phyloP scores from a whole-genome alignment of 2,329 filamentous ascomycete genomes.

The Cercospora citrullina region DNA sequence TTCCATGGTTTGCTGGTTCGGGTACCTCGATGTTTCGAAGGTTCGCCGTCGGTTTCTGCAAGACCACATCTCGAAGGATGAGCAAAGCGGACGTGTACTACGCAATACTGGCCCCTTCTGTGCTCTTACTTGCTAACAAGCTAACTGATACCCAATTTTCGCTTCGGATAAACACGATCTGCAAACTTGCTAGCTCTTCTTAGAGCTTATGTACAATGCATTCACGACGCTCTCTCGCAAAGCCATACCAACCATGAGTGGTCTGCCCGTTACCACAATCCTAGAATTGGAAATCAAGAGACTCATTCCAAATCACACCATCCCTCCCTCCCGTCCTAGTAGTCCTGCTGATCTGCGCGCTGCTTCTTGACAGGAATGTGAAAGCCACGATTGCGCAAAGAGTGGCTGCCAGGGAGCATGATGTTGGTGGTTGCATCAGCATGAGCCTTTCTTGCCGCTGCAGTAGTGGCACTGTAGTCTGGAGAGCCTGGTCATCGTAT shows the following conservation, averaged over 20 bases:
- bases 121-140: background rate
- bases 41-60: background rate
- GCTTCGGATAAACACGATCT: background rate
- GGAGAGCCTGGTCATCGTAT: background rate
- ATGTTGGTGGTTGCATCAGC: background rate
- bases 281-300: background rate
- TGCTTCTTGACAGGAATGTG: background rate
- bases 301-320: background rate
- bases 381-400: background rate
- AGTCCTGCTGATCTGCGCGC: background rate
- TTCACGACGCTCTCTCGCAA: background rate
- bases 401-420: background rate
- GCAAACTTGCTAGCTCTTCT: background rate
- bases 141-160: background rate
- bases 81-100: background rate
- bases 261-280: background rate
- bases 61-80: background rate
- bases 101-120: background rate
- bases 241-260: background rate
- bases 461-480: background rate
- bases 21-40: background rate
- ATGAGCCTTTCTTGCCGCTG: background rate
- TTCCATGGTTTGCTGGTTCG: background rate
- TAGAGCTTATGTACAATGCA: background rate
- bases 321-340: background rate